These are phyloP conservation scores for Cerioporus squamosus DNA, from an alignment of 1,284 basidiomycete species.

Conservation along the genomic window DNA sequence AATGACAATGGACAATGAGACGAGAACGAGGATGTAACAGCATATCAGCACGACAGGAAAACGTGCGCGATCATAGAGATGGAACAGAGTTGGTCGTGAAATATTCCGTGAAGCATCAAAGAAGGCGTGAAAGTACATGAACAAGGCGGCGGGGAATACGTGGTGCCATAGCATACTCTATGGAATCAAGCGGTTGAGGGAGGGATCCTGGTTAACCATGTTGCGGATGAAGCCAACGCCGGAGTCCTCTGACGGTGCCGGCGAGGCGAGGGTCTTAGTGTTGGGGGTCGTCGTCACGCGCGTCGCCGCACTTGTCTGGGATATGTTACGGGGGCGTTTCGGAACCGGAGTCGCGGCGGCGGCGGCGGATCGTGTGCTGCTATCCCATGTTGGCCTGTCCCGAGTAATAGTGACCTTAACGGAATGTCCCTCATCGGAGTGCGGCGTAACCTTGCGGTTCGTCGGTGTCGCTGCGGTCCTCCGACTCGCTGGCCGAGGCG, in stretches of 20 bases:
- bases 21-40: constrained; percentile 27
- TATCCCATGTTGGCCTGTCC: constrained; percentile 65
- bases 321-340: constrained; percentile 68
- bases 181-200: constrained; percentile 51
- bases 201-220: constrained; percentile 74
- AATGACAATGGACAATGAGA: constrained; percentile 22
- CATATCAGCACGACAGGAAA: constrained; percentile 32
- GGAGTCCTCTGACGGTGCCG: constrained; percentile 83
- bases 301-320: constrained; percentile 66
- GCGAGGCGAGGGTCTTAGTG: constrained; percentile 64
- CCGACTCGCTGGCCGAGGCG: constrained; percentile 64
- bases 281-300: constrained; percentile 35
- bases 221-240: constrained; percentile 81
- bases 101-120: constrained; percentile 27
- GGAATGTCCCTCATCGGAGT: constrained; percentile 63
- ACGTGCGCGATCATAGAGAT: constrained; percentile 28
- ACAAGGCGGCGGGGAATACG: constrained; percentile 12
- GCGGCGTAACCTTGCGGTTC: constrained; percentile 46
- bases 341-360: constrained; percentile 42
- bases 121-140: constrained; percentile 23
- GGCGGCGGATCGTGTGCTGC: constrained; percentile 54
- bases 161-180: constrained; percentile 22
- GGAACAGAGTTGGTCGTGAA: constrained; percentile 32
- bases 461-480: constrained; percentile 58
- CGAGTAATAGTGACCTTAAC: constrained; percentile 68